Base-by-base conservation (phyloP, 805 yeast genomes). In the Lipomyces sp. region DNA sequence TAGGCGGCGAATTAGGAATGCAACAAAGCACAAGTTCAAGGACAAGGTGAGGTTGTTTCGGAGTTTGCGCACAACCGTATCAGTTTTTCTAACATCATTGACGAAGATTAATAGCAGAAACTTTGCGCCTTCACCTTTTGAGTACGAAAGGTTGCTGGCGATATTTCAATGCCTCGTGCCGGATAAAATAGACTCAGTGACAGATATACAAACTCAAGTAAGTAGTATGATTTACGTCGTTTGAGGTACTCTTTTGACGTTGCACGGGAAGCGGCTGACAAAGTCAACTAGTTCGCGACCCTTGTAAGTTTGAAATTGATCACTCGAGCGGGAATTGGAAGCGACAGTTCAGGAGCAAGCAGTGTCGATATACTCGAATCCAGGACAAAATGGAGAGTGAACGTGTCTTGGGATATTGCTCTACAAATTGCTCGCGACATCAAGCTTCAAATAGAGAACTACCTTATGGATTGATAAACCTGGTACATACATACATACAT, bases 61-160 rank as follows among this genome's bases (percentile, higher is more conserved):
- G 18, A 24, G 24, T 15, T 33, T 10, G 6, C 1, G 35, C 7
- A n/a, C 15, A 13, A 15, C 6, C 1, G 18, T 5, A 15, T 5
- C 33, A n/a, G 33, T 6, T 53, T 13, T 33, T 53, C 24, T 24
- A 24, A 24, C 24, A 53, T 15, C 5, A 42, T 42, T 42, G 48
- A n/a, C n/a, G 24, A 11, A 83, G 59, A 79, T 86, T 29, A 90
- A 87, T 61, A 82, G 87, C 2, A 81, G 90, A 48, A 81, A 88
- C 65, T 78, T 90, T 53, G 86, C 88, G n/a, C 90, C 97, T 0
- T 86, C 88, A 35, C 78, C 86, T 39, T 92, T 92, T 76, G 90
- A 88, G 45, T 75, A 92, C 57, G 97, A 93, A 75, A 81, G 98
- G 64, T 74, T 91, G 75, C 77, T 90, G 65, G 96, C 97, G 0